These are phyloP conservation scores for Metrosideros polymorpha DNA, from an alignment of 441 rosid genomes.

Conservation along the genomic window DNA sequence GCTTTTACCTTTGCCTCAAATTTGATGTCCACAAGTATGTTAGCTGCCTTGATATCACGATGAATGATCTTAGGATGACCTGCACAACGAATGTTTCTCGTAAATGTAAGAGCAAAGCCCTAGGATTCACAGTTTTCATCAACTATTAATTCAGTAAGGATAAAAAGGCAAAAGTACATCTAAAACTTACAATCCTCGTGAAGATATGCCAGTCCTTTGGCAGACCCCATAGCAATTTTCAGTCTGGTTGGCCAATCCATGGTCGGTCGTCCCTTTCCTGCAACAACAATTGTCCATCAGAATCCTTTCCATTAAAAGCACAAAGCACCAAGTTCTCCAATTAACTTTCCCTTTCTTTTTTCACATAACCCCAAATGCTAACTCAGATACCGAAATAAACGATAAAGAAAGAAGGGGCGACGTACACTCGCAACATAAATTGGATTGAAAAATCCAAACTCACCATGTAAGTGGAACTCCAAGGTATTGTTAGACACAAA, in stretches of 20 bases:
- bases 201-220: slow-evolving; percentile 94
- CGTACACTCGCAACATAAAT: background rate
- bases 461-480: slow-evolving; percentile 93
- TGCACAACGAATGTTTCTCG: slow-evolving; percentile 13
- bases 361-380: background rate
- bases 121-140: background rate
- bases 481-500: slow-evolving; percentile 86
- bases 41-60: slow-evolving; percentile 91
- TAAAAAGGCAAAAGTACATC: background rate
- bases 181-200: slow-evolving; percentile 87
- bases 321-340: background rate
- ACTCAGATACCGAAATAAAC: background rate
- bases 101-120: background rate
- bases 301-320: background rate
- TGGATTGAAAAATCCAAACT: background rate
- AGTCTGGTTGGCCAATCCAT: slow-evolving; percentile 84
- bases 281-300: slow-evolving; percentile 11
- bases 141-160: background rate
- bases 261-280: slow-evolving; percentile 77
- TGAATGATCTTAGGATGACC: slow-evolving; percentile 99
- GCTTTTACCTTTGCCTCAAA: slow-evolving; percentile 88
- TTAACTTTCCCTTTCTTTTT: background rate
- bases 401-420: background rate
- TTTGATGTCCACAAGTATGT: slow-evolving; percentile 81
- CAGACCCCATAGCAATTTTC: slow-evolving; percentile 91